A percentile compares a stretch with the other conserved stretches of the same genome.
Conservation (phyloP, 495 filamentous ascomycete genomes). For the Achaetomiella virescens region DNA sequence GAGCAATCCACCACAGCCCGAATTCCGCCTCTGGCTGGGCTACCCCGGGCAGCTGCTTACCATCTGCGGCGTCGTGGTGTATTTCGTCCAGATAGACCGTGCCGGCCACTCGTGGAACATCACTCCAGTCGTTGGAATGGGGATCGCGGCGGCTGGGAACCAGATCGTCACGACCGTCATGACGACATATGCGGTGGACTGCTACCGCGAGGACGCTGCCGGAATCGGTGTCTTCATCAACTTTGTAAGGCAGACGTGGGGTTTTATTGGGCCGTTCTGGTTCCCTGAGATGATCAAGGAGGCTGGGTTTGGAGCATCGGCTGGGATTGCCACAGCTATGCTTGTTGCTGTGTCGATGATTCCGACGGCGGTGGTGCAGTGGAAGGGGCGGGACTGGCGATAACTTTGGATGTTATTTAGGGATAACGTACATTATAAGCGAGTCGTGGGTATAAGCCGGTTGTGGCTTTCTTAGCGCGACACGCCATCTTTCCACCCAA, state of each 20-base stretch:
- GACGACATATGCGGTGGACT: constrained; percentile 5
- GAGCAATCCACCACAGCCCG: background rate
- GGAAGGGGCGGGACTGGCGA: too few species aligned
- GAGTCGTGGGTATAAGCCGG: too few species aligned
- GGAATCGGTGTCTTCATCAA: constrained; percentile 1
- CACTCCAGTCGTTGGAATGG: background rate
- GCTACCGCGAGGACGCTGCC: constrained; percentile 4
- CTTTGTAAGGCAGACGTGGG: constrained; percentile 4
- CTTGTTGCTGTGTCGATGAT: background rate
- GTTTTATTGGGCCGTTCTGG: constrained; percentile 6
- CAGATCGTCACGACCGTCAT: constrained; percentile 4
- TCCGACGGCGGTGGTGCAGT: constrained; percentile 2
- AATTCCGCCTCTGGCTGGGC: constrained; percentile 3
- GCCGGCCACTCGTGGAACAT: background rate
- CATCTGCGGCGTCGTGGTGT: constrained; percentile 2
- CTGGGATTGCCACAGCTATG: background rate
- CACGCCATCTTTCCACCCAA: too few species aligned
- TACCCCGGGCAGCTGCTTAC: background rate
- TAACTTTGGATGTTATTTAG: too few species aligned
- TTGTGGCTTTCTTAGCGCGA: too few species aligned
- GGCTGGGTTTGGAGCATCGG: background rate
- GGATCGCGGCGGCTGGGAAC: constrained; percentile 3
- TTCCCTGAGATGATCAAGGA: background rate
- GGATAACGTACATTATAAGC: too few species aligned
- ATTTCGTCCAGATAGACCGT: background rate